phyloP scores from a whole-genome alignment of 1,284 basidiomycete genomes.

The Tetrapyrgos nigripes region DNA sequence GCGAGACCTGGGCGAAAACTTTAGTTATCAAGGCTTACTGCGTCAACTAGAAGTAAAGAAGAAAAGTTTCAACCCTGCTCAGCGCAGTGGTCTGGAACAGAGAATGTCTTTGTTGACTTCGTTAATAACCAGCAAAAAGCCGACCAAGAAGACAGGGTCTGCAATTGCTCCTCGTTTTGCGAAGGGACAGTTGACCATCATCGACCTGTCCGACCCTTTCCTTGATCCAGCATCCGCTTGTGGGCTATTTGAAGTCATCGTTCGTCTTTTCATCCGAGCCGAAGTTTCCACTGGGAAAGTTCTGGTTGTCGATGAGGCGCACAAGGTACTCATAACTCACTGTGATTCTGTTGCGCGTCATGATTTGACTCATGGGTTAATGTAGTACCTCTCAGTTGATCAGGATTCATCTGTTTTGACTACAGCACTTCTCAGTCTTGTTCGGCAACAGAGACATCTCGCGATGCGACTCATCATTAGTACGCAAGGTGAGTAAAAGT shows the following conservation, averaged over 20 bases:
- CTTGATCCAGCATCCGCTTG: conserved; percentile 71
- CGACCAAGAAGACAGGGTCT: conserved; percentile 14
- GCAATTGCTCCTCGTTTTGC: conserved; percentile 43
- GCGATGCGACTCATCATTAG: conserved; percentile 77
- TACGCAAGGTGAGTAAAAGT: conserved; percentile 60
- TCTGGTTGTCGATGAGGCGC: conserved; percentile 76
- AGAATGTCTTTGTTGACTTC: conserved; percentile 60
- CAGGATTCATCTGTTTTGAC: conserved; percentile 59
- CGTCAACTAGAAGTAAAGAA: conserved; percentile 51
- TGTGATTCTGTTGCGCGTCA: neutral
- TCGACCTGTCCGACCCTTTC: conserved; percentile 77
- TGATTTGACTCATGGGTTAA: neutral
- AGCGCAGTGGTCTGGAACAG: conserved; percentile 61
- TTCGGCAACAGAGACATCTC: conserved; percentile 74
- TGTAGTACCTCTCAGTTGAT: conserved; percentile 63
- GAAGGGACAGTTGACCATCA: conserved; percentile 62
- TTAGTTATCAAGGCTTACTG: conserved; percentile 51
- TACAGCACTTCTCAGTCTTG: conserved; percentile 60
- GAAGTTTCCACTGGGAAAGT: conserved; percentile 71
- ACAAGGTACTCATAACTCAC: conserved; percentile 54
- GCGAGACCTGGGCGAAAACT: conserved; percentile 46
- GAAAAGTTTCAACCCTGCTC: conserved; percentile 56
- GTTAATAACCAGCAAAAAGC: conserved; percentile 47
- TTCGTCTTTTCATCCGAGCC: conserved; percentile 68
- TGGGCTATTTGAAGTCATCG: conserved; percentile 72